A percentile compares a stretch with the other conserved stretches of the same genome.
Conservation (phyloP, 306 rosid genomes). For the Glycyrrhiza uralensis region DNA sequence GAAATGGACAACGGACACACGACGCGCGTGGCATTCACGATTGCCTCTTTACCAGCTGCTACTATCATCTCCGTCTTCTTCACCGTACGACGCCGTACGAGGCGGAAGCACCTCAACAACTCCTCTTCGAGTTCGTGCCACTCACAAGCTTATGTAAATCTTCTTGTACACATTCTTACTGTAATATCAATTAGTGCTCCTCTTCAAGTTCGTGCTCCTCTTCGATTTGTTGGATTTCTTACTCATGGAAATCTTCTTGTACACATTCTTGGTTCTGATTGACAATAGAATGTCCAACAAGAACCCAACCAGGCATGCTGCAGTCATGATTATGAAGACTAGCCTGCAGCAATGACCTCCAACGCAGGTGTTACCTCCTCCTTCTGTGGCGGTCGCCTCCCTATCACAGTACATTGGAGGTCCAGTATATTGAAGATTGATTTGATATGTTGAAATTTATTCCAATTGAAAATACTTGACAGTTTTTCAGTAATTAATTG, state of each 20-base stretch:
- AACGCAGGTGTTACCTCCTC: conserved; percentile 86
- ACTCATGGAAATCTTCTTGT: conserved; percentile 53
- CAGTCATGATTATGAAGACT: conserved; percentile 67
- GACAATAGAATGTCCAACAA: conserved; percentile 65
- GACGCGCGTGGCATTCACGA: conserved; percentile 41
- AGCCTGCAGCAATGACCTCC: conserved; percentile 86
- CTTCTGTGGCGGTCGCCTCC: conserved; percentile 65
- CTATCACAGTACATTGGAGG: too few species aligned
- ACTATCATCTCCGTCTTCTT: conserved; percentile 49
- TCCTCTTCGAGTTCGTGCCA: conserved; percentile 48
- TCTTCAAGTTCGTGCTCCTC: too few species aligned
- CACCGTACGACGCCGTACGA: conserved; percentile 37
- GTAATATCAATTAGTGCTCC: too few species aligned
- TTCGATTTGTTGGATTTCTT: conserved; percentile 53
- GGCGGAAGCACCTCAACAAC: conserved; percentile 31
- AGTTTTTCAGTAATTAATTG: background rate
- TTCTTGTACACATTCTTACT: too few species aligned
- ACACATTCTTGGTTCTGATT: conserved; percentile 55
- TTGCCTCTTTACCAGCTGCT: conserved; percentile 48
- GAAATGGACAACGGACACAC: conserved; percentile 38
- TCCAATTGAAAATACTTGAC: background rate
- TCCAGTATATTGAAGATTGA: background rate
- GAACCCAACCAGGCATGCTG: conserved; percentile 71
- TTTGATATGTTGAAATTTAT: conserved; percentile 3
- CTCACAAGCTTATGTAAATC: too few species aligned